Base-by-base conservation (phyloP, 2,329 filamentous ascomycete genomes). In the Monosporascus sp. region DNA sequence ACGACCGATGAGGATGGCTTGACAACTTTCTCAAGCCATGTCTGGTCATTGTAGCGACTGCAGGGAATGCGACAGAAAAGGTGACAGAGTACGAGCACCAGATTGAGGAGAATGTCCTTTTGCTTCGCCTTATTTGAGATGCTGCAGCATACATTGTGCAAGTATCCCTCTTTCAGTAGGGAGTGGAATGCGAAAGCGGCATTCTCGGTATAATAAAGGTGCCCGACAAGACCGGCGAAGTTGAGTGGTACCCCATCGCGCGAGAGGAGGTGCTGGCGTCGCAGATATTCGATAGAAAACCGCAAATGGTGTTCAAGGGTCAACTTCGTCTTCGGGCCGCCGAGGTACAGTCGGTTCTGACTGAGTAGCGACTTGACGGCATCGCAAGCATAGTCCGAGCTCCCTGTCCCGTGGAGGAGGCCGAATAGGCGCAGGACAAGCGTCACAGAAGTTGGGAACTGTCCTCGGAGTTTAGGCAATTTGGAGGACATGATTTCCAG, bases 251-350 rank as follows among this genome's bases (percentile, higher is more conserved):
- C 72, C 46, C 88, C 89, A 1, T 70, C 65, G 0, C 72, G 66
- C 3, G 81, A 82, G 8, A 93, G 73, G 0, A 93, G 78, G 44
- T 81, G 74, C 59, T 90, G 85, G 37, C 85, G 76, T 20, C 87
- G 79, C 1, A 93, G 75, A 60, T 90, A 93, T 58, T 93, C 88
- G 45, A 93, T 88, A 0, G 88, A 91, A 67, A 93, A 93, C 3
- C 89, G 81, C 6, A 93, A 68, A 62, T 92, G 88, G 64, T 93
- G 88, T 49, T 88, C 77, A 1, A 90, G 82, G 2, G 87, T 81
- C 65, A 85, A 81, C 61, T 84, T 84, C 49, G 83, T 82, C 42
- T 83, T 81, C 2, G 83, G 75, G 0, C 88, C 86, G 45, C 88
- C 88, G 2, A 92, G 75, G 57, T 86, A 90, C 6, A 92, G 69